Evolutionary conservation across 1,139 yeast genomes (phyloP).

Genomic region (Yamadazyma atlantica): DNA sequence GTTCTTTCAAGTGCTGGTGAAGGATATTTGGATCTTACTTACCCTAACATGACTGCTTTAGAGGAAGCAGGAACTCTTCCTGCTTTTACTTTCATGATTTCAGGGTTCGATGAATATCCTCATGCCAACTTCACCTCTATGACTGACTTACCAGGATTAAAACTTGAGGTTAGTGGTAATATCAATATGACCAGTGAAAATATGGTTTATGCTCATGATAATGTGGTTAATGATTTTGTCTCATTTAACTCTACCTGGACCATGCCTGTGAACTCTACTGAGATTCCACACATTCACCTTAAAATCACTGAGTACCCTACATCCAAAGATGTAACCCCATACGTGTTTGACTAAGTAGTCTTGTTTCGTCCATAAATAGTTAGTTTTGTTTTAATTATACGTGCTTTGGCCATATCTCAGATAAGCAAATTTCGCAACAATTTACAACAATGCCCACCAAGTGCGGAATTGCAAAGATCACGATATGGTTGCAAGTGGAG

Average conservation of each 20-base stretch:
- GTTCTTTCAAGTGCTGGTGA: conserved; percentile 12
- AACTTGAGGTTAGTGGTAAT: conserved; percentile 2
- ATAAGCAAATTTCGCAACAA: too few species aligned
- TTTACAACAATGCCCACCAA: too few species aligned
- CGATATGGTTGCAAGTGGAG: too few species aligned
- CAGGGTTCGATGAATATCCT: conserved; percentile 3
- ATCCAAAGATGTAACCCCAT: background rate
- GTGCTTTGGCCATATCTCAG: background rate
- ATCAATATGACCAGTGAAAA: conserved; percentile 2
- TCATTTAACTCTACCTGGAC: conserved; percentile 2
- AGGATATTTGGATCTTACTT: conserved; percentile 12
- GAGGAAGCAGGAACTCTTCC: background rate
- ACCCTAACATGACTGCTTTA: conserved; percentile 10
- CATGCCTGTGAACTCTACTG: conserved; percentile 2
- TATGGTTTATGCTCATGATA: background rate
- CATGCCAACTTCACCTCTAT: conserved; percentile 2
- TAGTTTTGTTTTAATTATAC: background rate
- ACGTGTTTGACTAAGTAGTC: background rate
- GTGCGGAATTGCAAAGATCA: too few species aligned
- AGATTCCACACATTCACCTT: conserved; percentile 2
- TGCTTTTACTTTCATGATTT: conserved; percentile 1
- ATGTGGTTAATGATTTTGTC: background rate
- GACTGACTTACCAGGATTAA: background rate
- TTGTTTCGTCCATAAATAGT: background rate
- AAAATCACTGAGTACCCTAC: conserved; percentile 2